Conservation (phyloP, 306 rosid genomes). For the Cyclanthera cordifolia region DNA sequence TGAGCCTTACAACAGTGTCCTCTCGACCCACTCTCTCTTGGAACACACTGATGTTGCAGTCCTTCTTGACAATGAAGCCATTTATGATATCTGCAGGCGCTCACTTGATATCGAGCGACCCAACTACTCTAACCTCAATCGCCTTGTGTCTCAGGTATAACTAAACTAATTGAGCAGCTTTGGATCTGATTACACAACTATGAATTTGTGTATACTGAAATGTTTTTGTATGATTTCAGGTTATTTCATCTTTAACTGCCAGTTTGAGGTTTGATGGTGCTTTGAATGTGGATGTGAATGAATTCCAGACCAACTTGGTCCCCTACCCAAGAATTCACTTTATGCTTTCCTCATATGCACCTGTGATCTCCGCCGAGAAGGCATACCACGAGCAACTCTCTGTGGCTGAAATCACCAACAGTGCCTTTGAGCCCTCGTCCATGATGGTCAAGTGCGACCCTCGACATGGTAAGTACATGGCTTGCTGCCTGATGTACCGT, state of each 20-base stretch:
- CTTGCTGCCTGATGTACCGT: constrained; percentile 73
- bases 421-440: constrained; percentile 73
- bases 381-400: constrained; percentile 76
- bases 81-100: constrained; percentile 71
- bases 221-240: constrained; percentile 27
- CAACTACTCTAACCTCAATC: constrained; percentile 71
- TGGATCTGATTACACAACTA: too few species aligned
- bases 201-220: too few species aligned
- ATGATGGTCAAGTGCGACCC: constrained; percentile 90
- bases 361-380: constrained; percentile 75
- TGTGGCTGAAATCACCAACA: constrained; percentile 67
- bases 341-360: constrained; percentile 78
- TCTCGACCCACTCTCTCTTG: constrained; percentile 66
- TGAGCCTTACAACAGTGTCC: constrained; percentile 82
- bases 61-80: too few species aligned
- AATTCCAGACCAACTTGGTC: constrained; percentile 71
- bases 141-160: constrained; percentile 72
- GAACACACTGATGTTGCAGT: constrained; percentile 80
- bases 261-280: constrained; percentile 75
- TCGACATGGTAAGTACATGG: constrained; percentile 77
- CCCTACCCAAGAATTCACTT: constrained; percentile 82
- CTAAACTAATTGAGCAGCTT: background rate
- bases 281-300: constrained; percentile 68
- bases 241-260: constrained; percentile 65
- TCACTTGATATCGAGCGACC: constrained; percentile 78